Conservation (phyloP, 768 basidiomycete genomes). For the Phaeotremella skinneri region DNA sequence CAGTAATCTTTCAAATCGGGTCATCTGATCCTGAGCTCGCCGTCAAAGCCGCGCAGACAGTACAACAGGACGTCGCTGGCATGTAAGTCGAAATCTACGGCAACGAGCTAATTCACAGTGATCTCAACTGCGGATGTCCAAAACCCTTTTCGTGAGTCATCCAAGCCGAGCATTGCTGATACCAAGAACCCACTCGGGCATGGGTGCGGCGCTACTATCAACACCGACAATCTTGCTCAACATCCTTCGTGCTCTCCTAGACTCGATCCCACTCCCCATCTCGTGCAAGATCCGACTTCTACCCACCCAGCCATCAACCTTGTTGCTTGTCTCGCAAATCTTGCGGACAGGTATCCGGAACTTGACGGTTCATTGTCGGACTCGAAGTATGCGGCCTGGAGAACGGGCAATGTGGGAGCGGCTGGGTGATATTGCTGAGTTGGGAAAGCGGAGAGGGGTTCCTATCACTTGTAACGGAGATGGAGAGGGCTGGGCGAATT, state of each 20-base stretch:
- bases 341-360: conserved; percentile 81
- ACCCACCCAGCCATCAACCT: conserved; percentile 79
- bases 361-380: conserved; percentile 92
- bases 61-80: conserved; percentile 84
- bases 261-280: conserved; percentile 76
- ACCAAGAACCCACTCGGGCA: conserved; percentile 60
- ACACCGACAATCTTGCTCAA: conserved; percentile 87
- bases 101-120: conserved; percentile 49
- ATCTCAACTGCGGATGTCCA: conserved; percentile 97
- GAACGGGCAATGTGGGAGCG: conserved; percentile 76
- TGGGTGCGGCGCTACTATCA: conserved; percentile 92
- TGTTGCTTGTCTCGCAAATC: conserved; percentile 84
- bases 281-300: conserved; percentile 90
- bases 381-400: conserved; percentile 79
- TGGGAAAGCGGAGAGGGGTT: conserved; percentile 75
- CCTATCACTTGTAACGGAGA: conserved; percentile 94
- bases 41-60: conserved; percentile 81
- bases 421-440: conserved; percentile 78
- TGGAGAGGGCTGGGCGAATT: conserved; percentile 74
- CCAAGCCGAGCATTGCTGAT: background rate
- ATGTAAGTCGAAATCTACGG: conserved; percentile 52
- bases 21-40: conserved; percentile 85
- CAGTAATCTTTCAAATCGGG: conserved; percentile 89
- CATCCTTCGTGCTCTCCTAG: conserved; percentile 76
- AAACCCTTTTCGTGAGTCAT: conserved; percentile 75